Evolutionary conservation across 148 eudicot species (phyloP), one percentile per base, ranked within the genome.

Genomic region (Polygonum aviculare): DNA sequence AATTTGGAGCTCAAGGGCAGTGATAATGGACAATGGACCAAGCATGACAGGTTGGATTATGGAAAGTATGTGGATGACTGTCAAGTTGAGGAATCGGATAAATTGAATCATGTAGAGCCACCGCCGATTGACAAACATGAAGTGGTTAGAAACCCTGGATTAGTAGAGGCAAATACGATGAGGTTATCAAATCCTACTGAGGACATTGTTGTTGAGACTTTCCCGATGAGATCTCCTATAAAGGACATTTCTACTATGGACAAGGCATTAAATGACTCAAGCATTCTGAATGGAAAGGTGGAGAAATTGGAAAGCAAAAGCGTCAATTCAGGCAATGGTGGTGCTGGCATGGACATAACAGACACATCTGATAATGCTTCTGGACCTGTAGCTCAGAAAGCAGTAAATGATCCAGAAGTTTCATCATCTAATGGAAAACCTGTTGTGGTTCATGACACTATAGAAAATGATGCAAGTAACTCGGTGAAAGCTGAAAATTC

Each of bases 191-290:
- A n/a, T 71, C 33, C 76, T 21, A 78, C 78, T 40, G 79, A 80
- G 49, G 82, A 87, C 33, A 71, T 90, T 39, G 72, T 75, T 18
- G 89, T 86, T 65, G 98, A 92, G 84, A 89, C 86, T 14, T 92
- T 92, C 83, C 96, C 96, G 12, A 60, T 89, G 75, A 78, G 79
- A 72, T 85, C 88, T 22, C 79, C 79, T 78, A 73, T 84, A 57
- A 78, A 67, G 73, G 82, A 48, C 54, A 50, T 75, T 65, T 35
- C 77, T 81, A 81, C 65, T 52, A 18, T 76, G 54, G 85, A 85
- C 72, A 82, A 44, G 19, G 48, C 74, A 65, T 80, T 77, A 35
- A 65, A 74, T 62, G 80, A 76, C 18, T 22, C 67, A 26, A 67
- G 40, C 65, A 76, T 57, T 9, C 12, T 76, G 31, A 38, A 60